Conservation (phyloP, 164 flowering plant species). For the Brasenia schreberi region DNA sequence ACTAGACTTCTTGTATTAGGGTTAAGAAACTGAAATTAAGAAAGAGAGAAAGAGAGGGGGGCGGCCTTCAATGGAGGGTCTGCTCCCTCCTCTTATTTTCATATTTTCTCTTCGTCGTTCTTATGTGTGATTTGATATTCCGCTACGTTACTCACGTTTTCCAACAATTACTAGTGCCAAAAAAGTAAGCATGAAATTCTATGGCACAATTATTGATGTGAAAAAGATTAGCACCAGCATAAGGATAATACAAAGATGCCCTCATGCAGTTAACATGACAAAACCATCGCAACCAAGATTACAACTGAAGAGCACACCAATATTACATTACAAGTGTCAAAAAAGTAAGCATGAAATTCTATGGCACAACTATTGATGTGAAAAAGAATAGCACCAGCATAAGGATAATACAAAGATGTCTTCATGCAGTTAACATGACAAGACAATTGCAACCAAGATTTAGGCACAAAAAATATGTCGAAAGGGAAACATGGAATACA, state of each 20-base stretch:
- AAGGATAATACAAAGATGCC: neutral
- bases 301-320: too few species aligned
- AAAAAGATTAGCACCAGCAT: neutral
- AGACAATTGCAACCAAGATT: constrained; percentile 2
- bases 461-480: too few species aligned
- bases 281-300: constrained; percentile 3
- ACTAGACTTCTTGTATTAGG: too few species aligned
- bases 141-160: too few species aligned
- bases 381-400: neutral
- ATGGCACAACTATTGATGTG: too few species aligned
- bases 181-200: neutral
- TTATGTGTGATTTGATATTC: neutral
- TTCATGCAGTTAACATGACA: neutral
- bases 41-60: neutral
- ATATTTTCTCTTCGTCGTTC: too few species aligned
- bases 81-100: too few species aligned
- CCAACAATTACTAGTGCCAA: neutral
- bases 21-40: too few species aligned
- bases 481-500: too few species aligned
- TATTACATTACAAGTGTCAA: neutral
- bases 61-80: neutral
- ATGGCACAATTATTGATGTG: too few species aligned
- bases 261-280: neutral
- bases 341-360: neutral
- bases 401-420: neutral